These are phyloP conservation scores for Microbotryum lychnidis-dioicae DNA, from an alignment of 1,284 basidiomycete genomes.

Conservation along the genomic window DNA sequence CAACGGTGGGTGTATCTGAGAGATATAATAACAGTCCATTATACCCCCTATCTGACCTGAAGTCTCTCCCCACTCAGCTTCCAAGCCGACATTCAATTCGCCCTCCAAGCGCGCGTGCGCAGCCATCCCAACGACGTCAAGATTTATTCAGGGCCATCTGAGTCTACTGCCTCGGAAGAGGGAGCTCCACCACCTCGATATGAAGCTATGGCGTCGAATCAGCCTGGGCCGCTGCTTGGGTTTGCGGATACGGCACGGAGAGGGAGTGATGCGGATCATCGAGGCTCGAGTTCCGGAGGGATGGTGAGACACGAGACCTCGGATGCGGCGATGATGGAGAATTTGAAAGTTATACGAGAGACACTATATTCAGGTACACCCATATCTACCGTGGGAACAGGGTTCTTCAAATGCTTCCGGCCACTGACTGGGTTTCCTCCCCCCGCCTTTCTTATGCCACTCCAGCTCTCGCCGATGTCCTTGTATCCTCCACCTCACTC, in stretches of 20 bases:
- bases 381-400: too few species aligned
- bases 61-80: conserved; percentile 39
- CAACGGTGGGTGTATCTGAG: conserved; percentile 42
- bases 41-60: too few species aligned
- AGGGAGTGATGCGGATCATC: conserved; percentile 3
- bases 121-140: conserved; percentile 5
- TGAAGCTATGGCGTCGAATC: neutral
- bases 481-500: conserved; percentile 51
- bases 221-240: conserved; percentile 8
- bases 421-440: neutral
- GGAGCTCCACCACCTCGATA: too few species aligned
- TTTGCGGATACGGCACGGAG: conserved; percentile 4
- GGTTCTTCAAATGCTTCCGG: too few species aligned
- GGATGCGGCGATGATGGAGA: conserved; percentile 1
- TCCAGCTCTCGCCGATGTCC: conserved; percentile 54
- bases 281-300: neutral
- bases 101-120: conserved; percentile 53
- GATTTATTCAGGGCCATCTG: neutral
- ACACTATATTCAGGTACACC: conserved; percentile 56
- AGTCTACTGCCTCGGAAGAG: too few species aligned
- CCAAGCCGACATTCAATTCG: conserved; percentile 61
- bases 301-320: neutral
- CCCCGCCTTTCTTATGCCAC: neutral
- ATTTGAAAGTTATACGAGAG: conserved; percentile 54
- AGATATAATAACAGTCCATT: too few species aligned